A percentile compares a stretch with the other conserved stretches of the same genome.
Conservation (phyloP, 495 filamentous ascomycete species). For the Daldinia loculata region DNA sequence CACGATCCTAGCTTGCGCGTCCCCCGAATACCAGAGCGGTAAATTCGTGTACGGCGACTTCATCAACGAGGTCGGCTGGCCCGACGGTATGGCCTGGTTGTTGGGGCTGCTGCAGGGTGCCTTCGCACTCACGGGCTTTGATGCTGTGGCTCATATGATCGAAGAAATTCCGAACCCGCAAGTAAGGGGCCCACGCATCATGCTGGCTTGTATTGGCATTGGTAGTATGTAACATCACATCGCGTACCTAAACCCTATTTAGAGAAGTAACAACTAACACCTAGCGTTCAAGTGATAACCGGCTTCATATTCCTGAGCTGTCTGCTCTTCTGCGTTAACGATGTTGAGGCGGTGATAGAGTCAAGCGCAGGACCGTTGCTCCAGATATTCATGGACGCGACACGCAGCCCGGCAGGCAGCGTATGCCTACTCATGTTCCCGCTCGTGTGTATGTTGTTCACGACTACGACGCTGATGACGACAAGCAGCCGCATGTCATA, state of each 20-base stretch:
- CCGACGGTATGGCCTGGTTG: constrained; percentile 63
- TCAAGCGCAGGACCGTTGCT: constrained; percentile 71
- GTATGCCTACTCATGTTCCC: constrained; percentile 79
- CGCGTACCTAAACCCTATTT: background rate
- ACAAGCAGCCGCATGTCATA: constrained; percentile 81
- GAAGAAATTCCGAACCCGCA: constrained; percentile 77
- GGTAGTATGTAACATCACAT: constrained; percentile 49
- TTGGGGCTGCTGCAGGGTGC: constrained; percentile 63
- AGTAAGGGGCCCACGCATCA: constrained; percentile 72
- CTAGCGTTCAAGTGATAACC: constrained; percentile 54
- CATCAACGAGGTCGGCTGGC: constrained; percentile 62
- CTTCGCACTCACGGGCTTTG: constrained; percentile 63
- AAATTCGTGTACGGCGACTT: constrained; percentile 62
- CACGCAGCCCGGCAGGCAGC: constrained; percentile 68
- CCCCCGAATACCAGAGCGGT: constrained; percentile 67
- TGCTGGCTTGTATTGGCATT: constrained; percentile 75
- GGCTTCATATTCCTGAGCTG: constrained; percentile 56
- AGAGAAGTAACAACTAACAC: background rate
- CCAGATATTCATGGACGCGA: constrained; percentile 76
- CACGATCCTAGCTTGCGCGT: constrained; percentile 69
- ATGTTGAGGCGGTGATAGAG: constrained; percentile 61
- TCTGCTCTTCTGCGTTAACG: constrained; percentile 71
- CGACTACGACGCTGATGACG: constrained; percentile 75
- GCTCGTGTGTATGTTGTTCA: constrained; percentile 75
- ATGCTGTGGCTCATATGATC: constrained; percentile 63